Evolutionary conservation across 345 rosid genomes (phyloP).

Genomic region (Bruguiera gymnorhiza): DNA sequence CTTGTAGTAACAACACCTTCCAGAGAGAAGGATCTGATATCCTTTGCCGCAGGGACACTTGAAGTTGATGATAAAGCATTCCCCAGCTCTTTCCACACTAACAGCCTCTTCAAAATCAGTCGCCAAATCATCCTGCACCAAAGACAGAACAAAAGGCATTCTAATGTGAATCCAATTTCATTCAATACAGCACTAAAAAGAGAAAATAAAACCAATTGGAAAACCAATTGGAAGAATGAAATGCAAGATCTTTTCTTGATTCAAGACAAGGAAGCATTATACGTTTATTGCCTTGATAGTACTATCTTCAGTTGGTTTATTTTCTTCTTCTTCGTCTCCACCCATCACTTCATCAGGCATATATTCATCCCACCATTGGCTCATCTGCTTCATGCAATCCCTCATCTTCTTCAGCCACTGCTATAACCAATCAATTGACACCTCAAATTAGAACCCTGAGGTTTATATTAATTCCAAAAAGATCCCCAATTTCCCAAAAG

Average conservation of each 20-base stretch:
- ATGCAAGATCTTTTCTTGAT: too few relatives aligned
- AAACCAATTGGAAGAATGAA: too few relatives aligned
- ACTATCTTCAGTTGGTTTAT: neutral
- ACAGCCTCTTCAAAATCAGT: constrained; percentile 40
- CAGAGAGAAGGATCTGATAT: constrained; percentile 44
- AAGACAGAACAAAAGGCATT: neutral
- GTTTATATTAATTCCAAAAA: too few relatives aligned
- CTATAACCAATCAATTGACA: neutral
- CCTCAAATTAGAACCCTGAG: too few relatives aligned
- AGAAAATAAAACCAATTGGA: too few relatives aligned
- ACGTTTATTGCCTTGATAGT: too few relatives aligned
- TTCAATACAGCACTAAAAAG: too few relatives aligned
- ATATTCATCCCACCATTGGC: constrained; percentile 28
- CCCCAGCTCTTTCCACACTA: constrained; percentile 44
- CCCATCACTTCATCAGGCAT: constrained; percentile 6
- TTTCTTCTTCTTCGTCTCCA: constrained; percentile 7
- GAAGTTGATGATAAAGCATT: constrained; percentile 36
- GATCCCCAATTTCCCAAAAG: too few relatives aligned
- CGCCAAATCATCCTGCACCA: constrained; percentile 20
- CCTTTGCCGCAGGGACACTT: constrained; percentile 46
- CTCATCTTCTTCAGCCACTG: constrained; percentile 42
- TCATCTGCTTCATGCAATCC: constrained; percentile 40
- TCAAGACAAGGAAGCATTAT: too few relatives aligned
- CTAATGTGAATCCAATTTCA: too few relatives aligned
- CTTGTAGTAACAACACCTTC: constrained; percentile 47